phyloP scores from a whole-genome alignment of 345 rosid species.

The Aquilaria sinensis region DNA sequence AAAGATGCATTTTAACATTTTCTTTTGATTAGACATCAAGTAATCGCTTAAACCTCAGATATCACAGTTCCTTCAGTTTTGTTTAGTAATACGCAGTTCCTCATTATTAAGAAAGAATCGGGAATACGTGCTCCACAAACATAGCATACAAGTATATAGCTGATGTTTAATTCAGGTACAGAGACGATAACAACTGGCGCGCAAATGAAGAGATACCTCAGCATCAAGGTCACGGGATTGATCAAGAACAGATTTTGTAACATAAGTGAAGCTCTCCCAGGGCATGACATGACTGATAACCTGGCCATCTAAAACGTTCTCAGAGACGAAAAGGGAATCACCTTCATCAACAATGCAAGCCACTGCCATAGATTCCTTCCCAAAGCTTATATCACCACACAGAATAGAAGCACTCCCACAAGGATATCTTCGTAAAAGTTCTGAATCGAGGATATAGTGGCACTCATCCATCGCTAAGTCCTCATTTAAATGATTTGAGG shows the following conservation, averaged over 20 bases:
- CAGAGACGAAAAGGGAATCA: slow-evolving; percentile 28
- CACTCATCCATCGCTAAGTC: slow-evolving; percentile 79
- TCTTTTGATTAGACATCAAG: too few species aligned
- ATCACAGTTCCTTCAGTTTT: too few species aligned
- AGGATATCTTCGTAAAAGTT: slow-evolving; percentile 44
- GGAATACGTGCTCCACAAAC: not conserved
- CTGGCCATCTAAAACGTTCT: slow-evolving; percentile 23
- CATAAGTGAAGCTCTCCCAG: slow-evolving; percentile 76
- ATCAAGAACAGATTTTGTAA: slow-evolving; percentile 54
- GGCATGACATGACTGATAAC: slow-evolving; percentile 34
- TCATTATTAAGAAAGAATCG: too few species aligned
- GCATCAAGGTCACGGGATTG: slow-evolving; percentile 37
- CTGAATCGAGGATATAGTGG: slow-evolving; percentile 65
- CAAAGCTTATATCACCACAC: slow-evolving; percentile 84
- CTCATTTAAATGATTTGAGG: slow-evolving; percentile 20
- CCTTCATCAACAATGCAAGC: slow-evolving; percentile 69
- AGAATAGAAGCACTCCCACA: slow-evolving; percentile 39
- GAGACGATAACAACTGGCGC: not conserved
- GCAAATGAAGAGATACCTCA: slow-evolving; percentile 45
- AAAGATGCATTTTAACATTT: too few species aligned
- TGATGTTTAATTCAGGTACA: not conserved
- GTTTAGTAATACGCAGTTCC: too few species aligned
- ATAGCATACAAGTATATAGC: slow-evolving; percentile 1
- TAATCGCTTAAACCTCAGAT: too few species aligned
- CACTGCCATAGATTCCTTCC: slow-evolving; percentile 66